Evolutionary conservation across 2,329 filamentous ascomycete genomes (phyloP).

Genomic region (Penicillium sp.): DNA sequence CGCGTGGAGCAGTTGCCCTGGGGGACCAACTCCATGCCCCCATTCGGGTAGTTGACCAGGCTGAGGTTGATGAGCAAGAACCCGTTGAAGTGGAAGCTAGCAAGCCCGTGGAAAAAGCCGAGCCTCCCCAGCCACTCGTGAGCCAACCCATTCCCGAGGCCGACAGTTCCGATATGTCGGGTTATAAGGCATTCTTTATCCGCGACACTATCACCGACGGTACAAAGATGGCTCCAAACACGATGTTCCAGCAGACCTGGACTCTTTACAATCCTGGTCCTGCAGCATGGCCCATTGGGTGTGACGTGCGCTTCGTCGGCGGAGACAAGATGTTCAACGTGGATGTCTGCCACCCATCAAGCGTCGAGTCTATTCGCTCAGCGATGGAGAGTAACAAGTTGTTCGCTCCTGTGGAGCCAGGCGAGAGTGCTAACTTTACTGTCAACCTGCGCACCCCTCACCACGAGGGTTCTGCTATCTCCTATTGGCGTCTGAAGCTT

Average conservation of each 20-base stretch:
- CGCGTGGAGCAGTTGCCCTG: conserved; percentile 65
- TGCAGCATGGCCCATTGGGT: conserved; percentile 79
- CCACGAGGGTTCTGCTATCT: conserved; percentile 76
- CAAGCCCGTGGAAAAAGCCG: conserved; percentile 7
- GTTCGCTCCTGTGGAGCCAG: conserved; percentile 66
- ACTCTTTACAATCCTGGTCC: conserved; percentile 81
- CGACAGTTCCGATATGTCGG: not conserved
- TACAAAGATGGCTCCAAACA: conserved; percentile 66
- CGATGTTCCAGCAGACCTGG: conserved; percentile 87
- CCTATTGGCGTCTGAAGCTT: conserved; percentile 93
- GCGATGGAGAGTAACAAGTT: conserved; percentile 82
- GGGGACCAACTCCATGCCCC: conserved; percentile 66
- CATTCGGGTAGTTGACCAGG: conserved; percentile 31
- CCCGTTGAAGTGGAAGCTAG: conserved; percentile 22
- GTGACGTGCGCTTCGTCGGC: conserved; percentile 85
- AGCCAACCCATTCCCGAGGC: not conserved
- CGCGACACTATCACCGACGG: conserved; percentile 78
- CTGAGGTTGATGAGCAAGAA: conserved; percentile 29
- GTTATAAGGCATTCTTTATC: conserved; percentile 67
- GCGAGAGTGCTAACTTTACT: conserved; percentile 75
- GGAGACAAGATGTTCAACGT: conserved; percentile 96
- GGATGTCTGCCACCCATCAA: conserved; percentile 75
- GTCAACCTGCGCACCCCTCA: conserved; percentile 78
- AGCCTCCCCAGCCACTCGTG: not conserved
- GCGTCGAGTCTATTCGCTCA: conserved; percentile 70